phyloP scores from a whole-genome alignment of 192 early-diverging fungal species.

The Paraglomus brasilianum region DNA sequence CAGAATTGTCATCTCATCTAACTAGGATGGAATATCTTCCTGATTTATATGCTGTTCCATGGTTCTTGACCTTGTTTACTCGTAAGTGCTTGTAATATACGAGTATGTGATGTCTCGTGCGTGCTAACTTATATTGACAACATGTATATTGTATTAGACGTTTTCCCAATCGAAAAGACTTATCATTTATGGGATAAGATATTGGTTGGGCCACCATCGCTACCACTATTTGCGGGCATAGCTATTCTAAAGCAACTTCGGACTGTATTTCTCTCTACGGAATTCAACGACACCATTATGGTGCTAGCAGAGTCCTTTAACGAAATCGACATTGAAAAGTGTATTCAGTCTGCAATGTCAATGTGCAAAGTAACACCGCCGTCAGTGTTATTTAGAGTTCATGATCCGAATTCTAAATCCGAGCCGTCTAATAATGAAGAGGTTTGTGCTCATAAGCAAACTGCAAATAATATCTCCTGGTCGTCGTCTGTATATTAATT shows the following conservation, averaged over 20 bases:
- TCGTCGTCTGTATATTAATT: not conserved
- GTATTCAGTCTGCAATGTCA: constrained; percentile 56
- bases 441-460: not conserved
- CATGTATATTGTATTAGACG: constrained; percentile 47
- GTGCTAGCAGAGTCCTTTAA: constrained; percentile 58
- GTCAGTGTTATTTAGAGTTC: constrained; percentile 44
- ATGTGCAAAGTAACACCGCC: constrained; percentile 73
- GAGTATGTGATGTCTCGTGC: not conserved
- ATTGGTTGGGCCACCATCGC: constrained; percentile 59
- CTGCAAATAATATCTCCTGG: not conserved
- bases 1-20: constrained; percentile 66
- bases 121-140: not conserved
- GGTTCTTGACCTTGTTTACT: constrained; percentile 82
- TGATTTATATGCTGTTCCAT: constrained; percentile 77
- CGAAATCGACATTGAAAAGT: constrained; percentile 71
- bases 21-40: constrained; percentile 61
- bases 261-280: constrained; percentile 55
- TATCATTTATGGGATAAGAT: constrained; percentile 81
- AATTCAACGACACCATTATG: constrained; percentile 66
- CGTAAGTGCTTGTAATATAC: constrained; percentile 49
- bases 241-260: constrained; percentile 70
- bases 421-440: not conserved
- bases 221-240: constrained; percentile 67
- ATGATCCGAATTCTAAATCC: constrained; percentile 36
- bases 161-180: constrained; percentile 78